Conservation (phyloP, 306 rosid species). For the Cicer pinnatifidum region DNA sequence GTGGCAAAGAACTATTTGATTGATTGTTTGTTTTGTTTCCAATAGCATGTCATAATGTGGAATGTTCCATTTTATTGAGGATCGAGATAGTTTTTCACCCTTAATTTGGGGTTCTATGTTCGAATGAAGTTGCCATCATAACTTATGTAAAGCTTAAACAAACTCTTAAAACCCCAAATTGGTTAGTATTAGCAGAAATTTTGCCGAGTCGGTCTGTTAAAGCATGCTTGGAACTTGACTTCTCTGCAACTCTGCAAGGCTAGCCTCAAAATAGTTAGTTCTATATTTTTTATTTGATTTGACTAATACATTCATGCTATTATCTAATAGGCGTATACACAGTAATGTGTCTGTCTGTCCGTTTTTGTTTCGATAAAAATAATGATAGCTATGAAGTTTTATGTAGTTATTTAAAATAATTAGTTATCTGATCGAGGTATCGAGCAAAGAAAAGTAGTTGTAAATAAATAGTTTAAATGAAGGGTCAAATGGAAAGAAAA, state of each 20-base stretch:
- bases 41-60: slow-evolving; percentile 9
- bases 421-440: no score
- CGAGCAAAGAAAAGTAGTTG: no score
- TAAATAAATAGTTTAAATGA: no score
- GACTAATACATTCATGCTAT: not conserved
- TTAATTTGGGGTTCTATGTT: not conserved
- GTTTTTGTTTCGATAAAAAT: no score
- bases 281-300: slow-evolving; percentile 12
- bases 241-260: slow-evolving; percentile 34
- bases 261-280: not conserved
- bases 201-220: slow-evolving; percentile 2
- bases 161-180: slow-evolving; percentile 14
- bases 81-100: slow-evolving; percentile 15
- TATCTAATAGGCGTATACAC: not conserved
- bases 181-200: slow-evolving; percentile 5
- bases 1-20: not conserved
- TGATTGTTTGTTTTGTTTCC: slow-evolving; percentile 8
- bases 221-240: slow-evolving; percentile 26
- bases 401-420: no score
- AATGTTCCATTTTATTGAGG: slow-evolving; percentile 15
- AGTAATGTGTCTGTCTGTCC: no score
- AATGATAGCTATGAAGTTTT: no score
- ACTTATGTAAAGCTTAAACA: not conserved
- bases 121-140: slow-evolving; percentile 7
- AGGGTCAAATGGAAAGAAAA: no score